Percentiles rank a stretch among this genome's conserved stretches.
phyloP scores from a whole-genome alignment of 345 rosid genomes.

The Mercurialis annua region DNA sequence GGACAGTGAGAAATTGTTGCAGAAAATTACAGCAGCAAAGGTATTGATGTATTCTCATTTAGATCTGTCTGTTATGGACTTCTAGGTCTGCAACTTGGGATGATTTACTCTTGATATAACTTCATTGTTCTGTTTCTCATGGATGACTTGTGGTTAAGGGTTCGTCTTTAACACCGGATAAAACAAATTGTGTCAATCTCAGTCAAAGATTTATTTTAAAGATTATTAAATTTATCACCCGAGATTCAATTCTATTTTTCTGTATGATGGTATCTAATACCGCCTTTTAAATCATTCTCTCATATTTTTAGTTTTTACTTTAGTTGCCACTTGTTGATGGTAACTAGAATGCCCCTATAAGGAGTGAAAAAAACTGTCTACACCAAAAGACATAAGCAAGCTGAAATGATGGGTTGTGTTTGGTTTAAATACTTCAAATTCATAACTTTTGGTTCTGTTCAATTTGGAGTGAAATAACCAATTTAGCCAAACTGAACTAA shows the following conservation, averaged over 20 bases:
- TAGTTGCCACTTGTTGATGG: background rate
- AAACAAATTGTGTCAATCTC: background rate
- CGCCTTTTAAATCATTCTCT: background rate
- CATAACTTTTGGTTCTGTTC: too few relatives aligned
- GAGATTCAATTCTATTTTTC: background rate
- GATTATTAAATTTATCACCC: background rate
- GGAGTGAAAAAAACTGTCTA: too few relatives aligned
- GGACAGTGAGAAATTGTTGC: slow-evolving; percentile 48
- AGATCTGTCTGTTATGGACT: background rate
- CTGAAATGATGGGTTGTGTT: too few relatives aligned
- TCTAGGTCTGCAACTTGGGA: background rate
- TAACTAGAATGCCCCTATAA: slow-evolving; percentile 4
- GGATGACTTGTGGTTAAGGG: background rate
- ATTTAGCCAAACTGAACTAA: too few relatives aligned
- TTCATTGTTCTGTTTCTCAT: background rate
- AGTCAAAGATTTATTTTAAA: background rate
- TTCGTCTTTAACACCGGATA: background rate
- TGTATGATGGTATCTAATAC: background rate
- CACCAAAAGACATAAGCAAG: too few relatives aligned
- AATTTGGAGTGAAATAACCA: too few relatives aligned
- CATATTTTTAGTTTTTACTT: background rate
- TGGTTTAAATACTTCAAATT: too few relatives aligned
- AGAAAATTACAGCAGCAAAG: slow-evolving; percentile 59
- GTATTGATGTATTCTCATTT: slow-evolving; percentile 27
- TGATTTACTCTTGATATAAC: background rate